Conservation (phyloP, 2,329 filamentous ascomycete species). For the Talaromyces sp. region DNA sequence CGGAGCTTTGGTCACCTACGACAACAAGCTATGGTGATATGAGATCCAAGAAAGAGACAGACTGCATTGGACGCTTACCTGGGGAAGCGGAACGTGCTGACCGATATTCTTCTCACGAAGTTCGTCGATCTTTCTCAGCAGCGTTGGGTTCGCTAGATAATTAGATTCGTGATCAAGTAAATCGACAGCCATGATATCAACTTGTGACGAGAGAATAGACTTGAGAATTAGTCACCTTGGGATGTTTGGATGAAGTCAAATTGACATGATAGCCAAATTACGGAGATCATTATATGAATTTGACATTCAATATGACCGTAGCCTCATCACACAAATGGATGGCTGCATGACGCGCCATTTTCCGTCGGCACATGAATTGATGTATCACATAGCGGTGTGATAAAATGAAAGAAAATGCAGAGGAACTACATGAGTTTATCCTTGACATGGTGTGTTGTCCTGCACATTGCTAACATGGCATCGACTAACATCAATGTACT, state of each 20-base stretch:
- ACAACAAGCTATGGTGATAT: too few relatives aligned
- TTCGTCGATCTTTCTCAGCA: too few relatives aligned
- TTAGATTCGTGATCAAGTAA: too few relatives aligned
- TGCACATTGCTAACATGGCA: not conserved
- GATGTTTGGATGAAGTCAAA: not conserved
- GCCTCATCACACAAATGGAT: not conserved
- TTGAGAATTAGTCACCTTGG: too few relatives aligned
- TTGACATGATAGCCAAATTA: not conserved
- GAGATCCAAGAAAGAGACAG: too few relatives aligned
- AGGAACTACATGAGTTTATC: not conserved
- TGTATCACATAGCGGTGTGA: not conserved
- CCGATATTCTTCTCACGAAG: too few relatives aligned
- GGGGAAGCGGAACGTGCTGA: too few relatives aligned
- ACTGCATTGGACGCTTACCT: too few relatives aligned
- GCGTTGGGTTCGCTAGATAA: too few relatives aligned
- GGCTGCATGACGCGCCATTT: not conserved
- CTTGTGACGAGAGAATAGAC: too few relatives aligned
- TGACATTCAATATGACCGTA: not conserved
- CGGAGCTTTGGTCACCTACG: too few relatives aligned
- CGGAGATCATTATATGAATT: not conserved
- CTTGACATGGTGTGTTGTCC: not conserved
- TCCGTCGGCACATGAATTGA: not conserved
- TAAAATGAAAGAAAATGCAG: not conserved
- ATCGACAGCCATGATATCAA: too few relatives aligned
- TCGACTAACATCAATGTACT: not conserved